Percentiles rank a stretch among this genome's conserved stretches.
phyloP scores from a whole-genome alignment of 176 grass and related monocot species.

The sorghum (Sorghum bicolor) region DNA sequence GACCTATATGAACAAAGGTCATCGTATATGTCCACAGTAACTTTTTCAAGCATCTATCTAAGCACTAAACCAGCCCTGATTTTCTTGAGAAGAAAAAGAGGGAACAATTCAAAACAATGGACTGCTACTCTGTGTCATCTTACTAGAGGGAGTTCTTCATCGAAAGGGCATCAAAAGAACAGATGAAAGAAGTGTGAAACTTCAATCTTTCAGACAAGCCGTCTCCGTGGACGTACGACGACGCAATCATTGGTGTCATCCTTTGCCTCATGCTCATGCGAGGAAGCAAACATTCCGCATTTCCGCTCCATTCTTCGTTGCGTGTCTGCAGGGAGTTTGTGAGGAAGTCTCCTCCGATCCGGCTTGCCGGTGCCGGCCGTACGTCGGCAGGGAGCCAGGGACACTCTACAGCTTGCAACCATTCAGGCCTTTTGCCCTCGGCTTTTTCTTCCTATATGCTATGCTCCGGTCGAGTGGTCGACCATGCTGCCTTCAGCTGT shows the following conservation, averaged over 20 bases:
- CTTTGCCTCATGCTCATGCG: neutral
- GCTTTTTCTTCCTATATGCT: neutral
- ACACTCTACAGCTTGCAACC: neutral
- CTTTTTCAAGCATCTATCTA: neutral
- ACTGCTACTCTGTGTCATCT: neutral
- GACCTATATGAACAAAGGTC: neutral
- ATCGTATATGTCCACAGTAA: neutral
- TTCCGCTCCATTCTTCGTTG: neutral
- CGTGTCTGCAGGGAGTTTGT: slow-evolving; percentile 1
- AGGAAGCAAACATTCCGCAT: neutral
- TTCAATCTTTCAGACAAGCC: neutral
- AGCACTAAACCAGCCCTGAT: neutral
- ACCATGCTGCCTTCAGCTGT: neutral
- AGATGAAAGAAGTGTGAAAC: neutral
- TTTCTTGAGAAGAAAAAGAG: neutral
- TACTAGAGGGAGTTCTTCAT: neutral
- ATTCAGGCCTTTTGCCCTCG: neutral
- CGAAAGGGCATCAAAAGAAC: neutral
- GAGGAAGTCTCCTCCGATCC: neutral
- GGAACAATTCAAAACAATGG: neutral
- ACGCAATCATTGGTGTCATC: neutral
- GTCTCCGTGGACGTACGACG: neutral
- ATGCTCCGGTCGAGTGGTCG: neutral
- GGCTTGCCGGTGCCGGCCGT: neutral
- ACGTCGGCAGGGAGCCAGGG: neutral